phyloP scores from a whole-genome alignment of 495 filamentous ascomycete genomes.

The Podospora didyma region DNA sequence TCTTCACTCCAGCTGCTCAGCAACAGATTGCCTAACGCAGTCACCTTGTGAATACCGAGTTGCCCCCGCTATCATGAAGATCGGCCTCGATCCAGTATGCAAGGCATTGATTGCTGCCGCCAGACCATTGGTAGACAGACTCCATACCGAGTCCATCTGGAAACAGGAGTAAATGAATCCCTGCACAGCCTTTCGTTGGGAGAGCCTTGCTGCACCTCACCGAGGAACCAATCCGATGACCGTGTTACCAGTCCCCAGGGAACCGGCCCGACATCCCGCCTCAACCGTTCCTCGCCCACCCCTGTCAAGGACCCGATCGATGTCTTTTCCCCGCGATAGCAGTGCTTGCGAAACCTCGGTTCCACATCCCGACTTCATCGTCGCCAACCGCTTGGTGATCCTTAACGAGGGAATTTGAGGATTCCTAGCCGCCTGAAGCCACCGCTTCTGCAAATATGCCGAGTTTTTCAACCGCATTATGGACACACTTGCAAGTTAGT shows the following conservation, averaged over 20 bases:
- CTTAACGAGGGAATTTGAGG: background rate
- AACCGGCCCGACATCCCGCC: constrained; percentile 21
- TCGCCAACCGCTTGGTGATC: background rate
- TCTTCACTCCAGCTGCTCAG: too few relatives aligned
- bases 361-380: background rate
- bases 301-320: background rate
- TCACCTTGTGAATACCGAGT: background rate
- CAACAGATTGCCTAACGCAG: too few relatives aligned
- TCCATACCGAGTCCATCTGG: background rate
- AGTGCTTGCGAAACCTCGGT: background rate
- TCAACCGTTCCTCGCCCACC: background rate
- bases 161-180: background rate
- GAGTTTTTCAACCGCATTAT: background rate
- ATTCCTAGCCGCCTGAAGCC: background rate
- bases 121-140: background rate
- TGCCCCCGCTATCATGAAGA: too few relatives aligned
- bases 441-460: background rate
- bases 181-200: background rate
- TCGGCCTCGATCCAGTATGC: too few relatives aligned
- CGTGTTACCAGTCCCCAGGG: constrained; percentile 5
- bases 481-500: too few relatives aligned
- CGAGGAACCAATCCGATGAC: background rate
- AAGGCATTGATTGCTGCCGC: background rate
- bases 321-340: background rate
- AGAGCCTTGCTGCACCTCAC: constrained; percentile 8